Evolutionary conservation across 2,329 filamentous ascomycete species (phyloP), one percentile per base, ranked within the genome.

Genomic region (Trichoderma sp.): DNA sequence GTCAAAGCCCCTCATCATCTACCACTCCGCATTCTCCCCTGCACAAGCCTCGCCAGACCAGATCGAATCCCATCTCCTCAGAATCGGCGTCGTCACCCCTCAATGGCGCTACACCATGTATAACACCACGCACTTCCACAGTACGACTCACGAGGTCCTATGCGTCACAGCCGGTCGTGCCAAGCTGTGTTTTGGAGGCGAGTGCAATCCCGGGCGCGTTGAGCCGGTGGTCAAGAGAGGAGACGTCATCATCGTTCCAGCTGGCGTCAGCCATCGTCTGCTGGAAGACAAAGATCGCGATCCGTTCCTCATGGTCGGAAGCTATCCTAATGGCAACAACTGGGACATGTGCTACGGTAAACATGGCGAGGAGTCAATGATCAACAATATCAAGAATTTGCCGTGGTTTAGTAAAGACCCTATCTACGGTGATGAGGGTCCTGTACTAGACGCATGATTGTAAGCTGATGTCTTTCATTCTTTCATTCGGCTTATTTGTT

Each of bases 31-130:
- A 18, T 69, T 74, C 31, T 31, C 50, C 29, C 45, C 71, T n/a
- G 6, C 31, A 31, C n/a, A 45, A 5, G 33, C 53, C 11, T 69
- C 59, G 12, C 38, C 71, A 53, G 71, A 71, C 14, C 24, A 27
- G 35, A 45, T 72, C 41, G 69, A 72, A n/a, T 72, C 59, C n/a
- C 64, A 60, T 29, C 56, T 71, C 66, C 53, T 33, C 63, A 35
- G 53, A 33, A 71, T 60, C 29, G 65, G 66, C 8, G 89, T 90
- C 41, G 91, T 93, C 3, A 80, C 79, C 1, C 91, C 92, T 0
- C 90, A 92, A 80, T 93, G 92, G 92, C 87, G 89, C 31, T 93
- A 91, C 82, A 91, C 90, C 18, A 94, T 94, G 91, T 94, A 92
- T 82, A 82, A 81, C 45, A 88, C 87, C 6, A 90, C 88, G 1